Percentiles rank a stretch among this genome's conserved stretches.
Evolutionary conservation across 75 land plant species (phyloP).

Genomic region (Ceratopteris richardii): DNA sequence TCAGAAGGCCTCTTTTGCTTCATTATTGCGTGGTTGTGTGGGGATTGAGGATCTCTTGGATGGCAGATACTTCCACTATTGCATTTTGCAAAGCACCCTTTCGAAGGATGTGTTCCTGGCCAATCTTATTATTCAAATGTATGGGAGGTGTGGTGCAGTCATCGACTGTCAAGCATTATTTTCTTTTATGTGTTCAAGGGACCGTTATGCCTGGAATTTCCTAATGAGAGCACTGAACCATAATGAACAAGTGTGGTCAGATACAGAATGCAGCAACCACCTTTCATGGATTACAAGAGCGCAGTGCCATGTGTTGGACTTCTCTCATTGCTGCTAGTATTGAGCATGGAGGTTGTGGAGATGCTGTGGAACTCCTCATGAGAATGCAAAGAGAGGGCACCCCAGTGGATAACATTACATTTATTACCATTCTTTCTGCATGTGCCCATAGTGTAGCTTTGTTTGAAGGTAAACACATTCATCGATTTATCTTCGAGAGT

Average conservation of each 20-base stretch:
- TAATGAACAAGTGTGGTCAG: conserved; percentile 5
- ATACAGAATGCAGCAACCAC: conserved; percentile 6
- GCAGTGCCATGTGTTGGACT: conserved; percentile 12
- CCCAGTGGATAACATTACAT: conserved; percentile 24
- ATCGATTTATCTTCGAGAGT: conserved; percentile 23
- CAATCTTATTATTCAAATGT: conserved; percentile 4
- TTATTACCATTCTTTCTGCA: conserved; percentile 33
- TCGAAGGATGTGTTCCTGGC: conserved; percentile 10
- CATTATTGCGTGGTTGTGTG: background rate
- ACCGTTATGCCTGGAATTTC: conserved; percentile 1
- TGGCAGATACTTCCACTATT: conserved; percentile 1
- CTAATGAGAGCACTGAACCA: background rate
- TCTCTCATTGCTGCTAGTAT: conserved; percentile 18
- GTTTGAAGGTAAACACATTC: conserved; percentile 42
- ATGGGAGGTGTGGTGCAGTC: conserved; percentile 4
- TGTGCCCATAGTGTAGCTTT: conserved; percentile 45
- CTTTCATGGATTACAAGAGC: background rate
- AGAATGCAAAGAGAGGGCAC: conserved; percentile 13
- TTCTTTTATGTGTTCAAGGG: background rate
- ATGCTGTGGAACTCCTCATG: conserved; percentile 9
- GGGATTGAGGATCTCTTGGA: background rate
- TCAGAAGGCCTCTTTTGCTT: too few species aligned
- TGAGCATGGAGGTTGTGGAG: conserved; percentile 8
- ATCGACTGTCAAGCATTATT: background rate
- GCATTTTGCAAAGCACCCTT: conserved; percentile 11